Base-by-base conservation (phyloP, 139 green algal species). In the Coccomyxa sp. region DNA sequence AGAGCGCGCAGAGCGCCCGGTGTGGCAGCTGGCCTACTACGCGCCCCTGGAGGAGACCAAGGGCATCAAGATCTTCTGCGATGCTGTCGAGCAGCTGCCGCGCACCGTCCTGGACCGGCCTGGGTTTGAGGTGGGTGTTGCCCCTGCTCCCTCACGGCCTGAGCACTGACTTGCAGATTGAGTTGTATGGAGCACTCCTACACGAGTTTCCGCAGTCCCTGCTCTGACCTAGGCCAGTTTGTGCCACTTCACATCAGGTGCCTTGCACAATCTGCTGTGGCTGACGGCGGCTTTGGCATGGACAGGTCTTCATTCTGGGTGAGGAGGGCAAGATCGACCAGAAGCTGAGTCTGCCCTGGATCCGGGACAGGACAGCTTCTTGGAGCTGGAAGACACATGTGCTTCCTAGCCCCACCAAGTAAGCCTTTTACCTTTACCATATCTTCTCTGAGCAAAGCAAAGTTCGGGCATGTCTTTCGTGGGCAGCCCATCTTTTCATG, bases 21-120 rank as follows among this genome's bases (percentile, higher is more conserved):
- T 72, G n/a, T 72, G 64, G 64, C 64, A 36, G 29, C 64, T 72
- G 64, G 64, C 64, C 24, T 72, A 37, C 64, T 72, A 72, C 64
- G 64, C 64, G 29, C 1, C 29, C 29, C 7, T 72, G 64, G 64
- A 72, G 64, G 64, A 72, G 64, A 34, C 29, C 64, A 72, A 72
- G n/a, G 64, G 64, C 29, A 72, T 72, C 64, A 72, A 72, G 64
- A 22, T 38, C 24, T 72, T 72, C n/a, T 34, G 27, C 64, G 64
- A 72, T 10, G 64, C 64, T 72, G 64, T 72, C 29, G 64, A 72
- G 27, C 29, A 34, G 64, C 50, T 64, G 50, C 50, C 50, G 4
- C 22, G 27, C 18, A 64, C 50, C 22, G 50, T 64, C 5, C 50
- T 36, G 2, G 31, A 10, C 10, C 64, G 64, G 64, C 64, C 27